phyloP scores from a whole-genome alignment of 495 filamentous ascomycete species.

The Daldinia caldariorum region DNA sequence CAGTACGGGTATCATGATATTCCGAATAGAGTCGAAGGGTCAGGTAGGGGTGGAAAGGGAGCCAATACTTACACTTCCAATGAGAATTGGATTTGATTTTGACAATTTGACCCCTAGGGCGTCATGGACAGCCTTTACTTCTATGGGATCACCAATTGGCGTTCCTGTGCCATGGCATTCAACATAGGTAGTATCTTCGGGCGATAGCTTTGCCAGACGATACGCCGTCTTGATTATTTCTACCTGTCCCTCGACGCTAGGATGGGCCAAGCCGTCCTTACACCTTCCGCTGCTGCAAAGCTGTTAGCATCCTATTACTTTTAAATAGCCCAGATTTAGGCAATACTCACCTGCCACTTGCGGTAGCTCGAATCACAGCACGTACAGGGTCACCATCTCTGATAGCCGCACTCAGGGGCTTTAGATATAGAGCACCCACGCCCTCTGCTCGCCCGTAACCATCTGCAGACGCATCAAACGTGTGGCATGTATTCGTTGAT shows the following conservation, averaged over 20 bases:
- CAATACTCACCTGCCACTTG: constrained; percentile 13
- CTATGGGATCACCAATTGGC: constrained; percentile 63
- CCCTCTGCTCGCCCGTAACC: constrained; percentile 73
- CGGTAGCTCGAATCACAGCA: constrained; percentile 66
- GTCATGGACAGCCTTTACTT: constrained; percentile 57
- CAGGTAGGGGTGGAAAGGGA: too few relatives aligned
- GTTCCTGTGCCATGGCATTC: constrained; percentile 62
- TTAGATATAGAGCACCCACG: constrained; percentile 61
- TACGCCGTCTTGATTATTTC: constrained; percentile 63
- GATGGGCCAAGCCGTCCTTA: constrained; percentile 61
- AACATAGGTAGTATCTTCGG: constrained; percentile 54
- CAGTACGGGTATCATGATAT: not conserved
- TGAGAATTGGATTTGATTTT: constrained; percentile 43
- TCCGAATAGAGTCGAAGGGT: too few relatives aligned
- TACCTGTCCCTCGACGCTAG: constrained; percentile 64
- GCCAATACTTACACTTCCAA: constrained; percentile 59
- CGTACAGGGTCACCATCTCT: constrained; percentile 65
- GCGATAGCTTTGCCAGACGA: constrained; percentile 52
- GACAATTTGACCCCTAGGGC: constrained; percentile 32
- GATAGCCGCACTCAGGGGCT: constrained; percentile 61
- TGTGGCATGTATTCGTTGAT: constrained; percentile 54
- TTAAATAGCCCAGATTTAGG: not conserved
- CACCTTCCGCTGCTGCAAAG: constrained; percentile 32
- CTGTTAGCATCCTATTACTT: too few relatives aligned
- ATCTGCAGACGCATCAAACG: constrained; percentile 64